Percentiles rank a stretch among this genome's conserved stretches.
Evolutionary conservation across 305 asterid genomes (phyloP).

Genomic region (Plantago coronopus): DNA sequence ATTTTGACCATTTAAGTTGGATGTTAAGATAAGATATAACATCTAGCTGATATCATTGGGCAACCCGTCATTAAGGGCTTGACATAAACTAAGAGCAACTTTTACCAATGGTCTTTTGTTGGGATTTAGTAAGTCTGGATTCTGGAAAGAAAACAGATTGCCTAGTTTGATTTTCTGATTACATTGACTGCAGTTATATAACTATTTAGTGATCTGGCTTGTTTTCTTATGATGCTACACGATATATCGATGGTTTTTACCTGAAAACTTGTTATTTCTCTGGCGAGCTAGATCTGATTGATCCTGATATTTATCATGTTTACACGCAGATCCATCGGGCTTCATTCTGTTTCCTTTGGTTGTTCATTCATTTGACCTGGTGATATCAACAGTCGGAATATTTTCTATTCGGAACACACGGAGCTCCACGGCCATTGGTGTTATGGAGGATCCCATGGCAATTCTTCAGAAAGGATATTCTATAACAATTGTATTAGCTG

Average conservation of each 20-base stretch:
- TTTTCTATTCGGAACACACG: conserved; percentile 77
- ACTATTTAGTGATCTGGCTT: not conserved
- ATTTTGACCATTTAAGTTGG: too few relatives aligned
- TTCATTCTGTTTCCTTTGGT: conserved; percentile 97
- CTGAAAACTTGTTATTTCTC: conserved; percentile 3
- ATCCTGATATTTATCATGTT: conserved; percentile 21
- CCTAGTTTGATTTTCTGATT: not conserved
- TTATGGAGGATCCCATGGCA: conserved; percentile 86
- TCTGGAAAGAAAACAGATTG: not conserved
- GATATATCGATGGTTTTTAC: conserved; percentile 17
- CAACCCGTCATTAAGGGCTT: not conserved
- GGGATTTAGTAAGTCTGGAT: not conserved
- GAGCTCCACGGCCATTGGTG: conserved; percentile 68
- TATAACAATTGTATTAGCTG: conserved; percentile 78
- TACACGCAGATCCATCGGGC: conserved; percentile 94
- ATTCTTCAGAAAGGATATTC: conserved; percentile 98
- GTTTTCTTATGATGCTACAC: not conserved
- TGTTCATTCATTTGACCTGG: conserved; percentile 95
- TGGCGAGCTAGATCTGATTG: conserved; percentile 18
- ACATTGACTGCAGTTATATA: not conserved
- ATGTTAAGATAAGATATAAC: too few relatives aligned
- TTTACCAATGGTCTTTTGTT: not conserved
- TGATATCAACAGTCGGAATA: conserved; percentile 88
- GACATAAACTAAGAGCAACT: not conserved
- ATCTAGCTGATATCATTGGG: too few relatives aligned